Conservation (phyloP, 2,329 filamentous ascomycete species). For the Monosporascus sp. region DNA sequence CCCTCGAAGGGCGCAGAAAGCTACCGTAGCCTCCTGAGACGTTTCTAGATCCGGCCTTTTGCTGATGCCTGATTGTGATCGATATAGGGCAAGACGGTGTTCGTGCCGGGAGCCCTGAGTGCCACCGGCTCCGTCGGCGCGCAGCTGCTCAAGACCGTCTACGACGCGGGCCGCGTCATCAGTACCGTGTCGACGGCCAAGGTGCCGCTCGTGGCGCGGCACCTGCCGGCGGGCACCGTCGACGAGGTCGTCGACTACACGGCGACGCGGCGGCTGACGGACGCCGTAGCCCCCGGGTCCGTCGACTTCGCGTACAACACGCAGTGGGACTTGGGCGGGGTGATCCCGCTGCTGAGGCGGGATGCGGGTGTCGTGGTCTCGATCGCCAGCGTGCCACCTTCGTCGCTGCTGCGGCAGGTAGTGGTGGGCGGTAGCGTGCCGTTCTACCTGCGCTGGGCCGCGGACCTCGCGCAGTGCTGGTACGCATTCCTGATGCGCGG, state of each 20-base stretch:
- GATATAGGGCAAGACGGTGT: constrained; percentile 41
- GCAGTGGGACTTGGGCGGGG: constrained; percentile 31
- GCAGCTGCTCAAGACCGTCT: constrained; percentile 47
- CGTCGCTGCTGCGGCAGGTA: constrained; percentile 22
- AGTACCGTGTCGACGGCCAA: constrained; percentile 49
- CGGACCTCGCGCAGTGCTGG: constrained; percentile 32
- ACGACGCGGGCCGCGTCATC: constrained; percentile 41
- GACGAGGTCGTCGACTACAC: constrained; percentile 49
- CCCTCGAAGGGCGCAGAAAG: no score
- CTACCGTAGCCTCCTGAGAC: no score
- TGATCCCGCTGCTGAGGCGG: constrained; percentile 34
- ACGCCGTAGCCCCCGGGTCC: constrained; percentile 33
- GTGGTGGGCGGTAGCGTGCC: constrained; percentile 26
- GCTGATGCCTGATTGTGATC: no score
- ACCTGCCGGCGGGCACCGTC: constrained; percentile 35
- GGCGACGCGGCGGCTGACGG: constrained; percentile 29
- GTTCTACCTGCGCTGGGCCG: constrained; percentile 32
- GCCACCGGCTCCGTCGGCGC: constrained; percentile 40
- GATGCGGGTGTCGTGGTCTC: constrained; percentile 34
- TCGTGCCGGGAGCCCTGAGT: constrained; percentile 45
- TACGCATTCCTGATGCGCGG: constrained; percentile 38
- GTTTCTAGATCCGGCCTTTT: no score
- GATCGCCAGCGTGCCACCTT: constrained; percentile 33
- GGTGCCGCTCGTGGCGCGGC: constrained; percentile 36
- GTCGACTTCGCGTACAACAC: constrained; percentile 50